Percentiles rank a stretch among this genome's conserved stretches.
phyloP scores from a whole-genome alignment of 108 stramenopile genomes.

The Skeletonema tropicum region DNA sequence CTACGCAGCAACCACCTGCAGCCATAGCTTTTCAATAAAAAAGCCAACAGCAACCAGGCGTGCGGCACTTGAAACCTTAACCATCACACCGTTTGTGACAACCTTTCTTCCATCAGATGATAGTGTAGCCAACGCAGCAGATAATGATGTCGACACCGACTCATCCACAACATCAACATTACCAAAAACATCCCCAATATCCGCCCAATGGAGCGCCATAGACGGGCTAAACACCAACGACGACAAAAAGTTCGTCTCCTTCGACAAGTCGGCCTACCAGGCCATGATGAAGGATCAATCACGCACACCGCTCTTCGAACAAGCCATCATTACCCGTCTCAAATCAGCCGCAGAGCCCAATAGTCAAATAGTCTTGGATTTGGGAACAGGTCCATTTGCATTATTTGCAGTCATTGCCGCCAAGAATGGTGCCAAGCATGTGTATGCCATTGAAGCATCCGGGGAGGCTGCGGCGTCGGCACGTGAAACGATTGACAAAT shows the following conservation, averaged over 20 bases:
- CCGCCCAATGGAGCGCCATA: constrained; percentile 53
- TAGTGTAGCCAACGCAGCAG: background rate
- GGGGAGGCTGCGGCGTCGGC: constrained; percentile 52
- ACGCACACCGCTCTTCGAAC: constrained; percentile 64
- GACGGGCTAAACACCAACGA: constrained; percentile 50
- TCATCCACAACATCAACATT: background rate
- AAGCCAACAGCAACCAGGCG: no score
- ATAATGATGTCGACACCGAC: background rate
- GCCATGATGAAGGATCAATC: constrained; percentile 67
- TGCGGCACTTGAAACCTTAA: no score
- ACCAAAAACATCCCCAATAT: constrained; percentile 22
- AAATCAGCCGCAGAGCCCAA: constrained; percentile 27
- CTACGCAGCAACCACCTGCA: no score
- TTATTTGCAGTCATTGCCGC: constrained; percentile 73
- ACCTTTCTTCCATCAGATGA: no score
- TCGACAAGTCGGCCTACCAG: constrained; percentile 62
- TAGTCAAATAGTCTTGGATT: constrained; percentile 58
- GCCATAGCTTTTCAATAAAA: no score
- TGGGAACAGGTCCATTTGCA: constrained; percentile 77
- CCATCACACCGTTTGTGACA: no score
- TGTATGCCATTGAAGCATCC: constrained; percentile 75
- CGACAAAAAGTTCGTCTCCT: constrained; percentile 59
- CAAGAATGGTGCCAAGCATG: constrained; percentile 63
- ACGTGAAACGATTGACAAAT: constrained; percentile 32
- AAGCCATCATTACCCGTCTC: constrained; percentile 55